Base-by-base conservation (phyloP, 116 monocot genomes). In the Papilionanthe hybrid region DNA sequence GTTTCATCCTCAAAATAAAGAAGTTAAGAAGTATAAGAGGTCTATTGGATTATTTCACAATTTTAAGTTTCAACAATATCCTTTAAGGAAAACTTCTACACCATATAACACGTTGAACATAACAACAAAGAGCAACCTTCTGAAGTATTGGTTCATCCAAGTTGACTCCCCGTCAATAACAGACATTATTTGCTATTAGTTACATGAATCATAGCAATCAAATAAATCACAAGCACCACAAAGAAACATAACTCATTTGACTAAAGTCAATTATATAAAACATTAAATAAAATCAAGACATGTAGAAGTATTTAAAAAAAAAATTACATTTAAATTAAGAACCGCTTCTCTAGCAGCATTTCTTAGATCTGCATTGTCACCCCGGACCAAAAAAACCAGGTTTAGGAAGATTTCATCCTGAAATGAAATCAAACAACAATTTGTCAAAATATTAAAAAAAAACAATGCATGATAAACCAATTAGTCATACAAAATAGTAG, bases 261-360 rank as follows among this genome's bases (percentile, higher is more conserved):
- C 17, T 69, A 1, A 69, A 69, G 32, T 37, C 5, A 69, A 32
- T 32, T 73, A 10, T 9, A 72, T 20, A 72, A 72, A 73, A 7
- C 32, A 69, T 71, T 15, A 15, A 15, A 71, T 27, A 60, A 28
- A 78, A 4, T 10, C 45, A 37, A 79, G 13, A 7, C 42, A 13
- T 9, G 18, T n/a, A 43, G 42, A 41, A 72, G 60, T n/a, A 37
- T 37, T 37, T 37, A 78, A 29, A 30, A 63, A 83, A 45, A 9
- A 58, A 81, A 83, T 29, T 32, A 94, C 93, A 82, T 91, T 86
- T 79, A 91, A 55, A n/a, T 73, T 77, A 45, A 85, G 55, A 42
- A 94, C 6, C 68, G 84, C 78, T 72, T 88, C 93, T 83, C 83
- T 84, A 74, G 88, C 71, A 29, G 91, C 91, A 86, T 85, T 83